Conservation (phyloP, 148 eudicot genomes). For the Talinum fruticosum region DNA sequence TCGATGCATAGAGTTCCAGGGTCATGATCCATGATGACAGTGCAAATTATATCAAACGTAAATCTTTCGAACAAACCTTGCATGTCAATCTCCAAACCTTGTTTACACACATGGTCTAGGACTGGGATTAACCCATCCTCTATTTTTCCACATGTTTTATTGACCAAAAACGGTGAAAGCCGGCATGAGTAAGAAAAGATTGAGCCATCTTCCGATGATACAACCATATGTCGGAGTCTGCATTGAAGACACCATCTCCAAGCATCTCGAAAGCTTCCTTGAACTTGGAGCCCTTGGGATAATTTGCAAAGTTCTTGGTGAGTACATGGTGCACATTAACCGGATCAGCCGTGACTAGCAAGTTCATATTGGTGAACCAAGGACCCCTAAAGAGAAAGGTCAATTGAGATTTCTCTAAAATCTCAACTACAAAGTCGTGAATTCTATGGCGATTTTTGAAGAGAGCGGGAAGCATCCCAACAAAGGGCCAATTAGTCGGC, state of each 20-base stretch:
- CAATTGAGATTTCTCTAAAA: slow-evolving; percentile 15
- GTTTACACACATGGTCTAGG: slow-evolving; percentile 29
- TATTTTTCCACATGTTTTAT: slow-evolving; percentile 32
- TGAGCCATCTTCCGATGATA: slow-evolving; percentile 35
- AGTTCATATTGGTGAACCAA: slow-evolving; percentile 29
- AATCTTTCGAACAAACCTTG: slow-evolving; percentile 56
- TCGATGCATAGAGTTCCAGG: slow-evolving; percentile 34
- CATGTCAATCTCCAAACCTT: slow-evolving; percentile 37
- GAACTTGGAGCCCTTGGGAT: slow-evolving; percentile 45
- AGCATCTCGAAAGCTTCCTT: slow-evolving; percentile 44
- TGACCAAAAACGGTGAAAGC: slow-evolving; percentile 6
- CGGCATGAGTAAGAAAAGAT: slow-evolving; percentile 30
- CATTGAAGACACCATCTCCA: slow-evolving; percentile 58
- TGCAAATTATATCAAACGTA: slow-evolving; percentile 52
- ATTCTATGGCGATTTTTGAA: slow-evolving; percentile 25
- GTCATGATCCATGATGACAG: slow-evolving; percentile 43
- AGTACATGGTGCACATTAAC: slow-evolving; percentile 42
- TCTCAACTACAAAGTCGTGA: slow-evolving; percentile 25
- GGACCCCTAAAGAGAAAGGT: slow-evolving; percentile 41
- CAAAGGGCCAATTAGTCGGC: slow-evolving; percentile 36
- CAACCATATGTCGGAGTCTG: slow-evolving; percentile 42
- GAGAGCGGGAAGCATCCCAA: slow-evolving; percentile 55
- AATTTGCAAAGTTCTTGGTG: slow-evolving; percentile 24
- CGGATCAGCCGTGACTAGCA: slow-evolving; percentile 38
- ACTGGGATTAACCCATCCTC: slow-evolving; percentile 39